Evolutionary conservation across 305 asterid genomes (phyloP).

Genomic region (Nicotiana rustica): DNA sequence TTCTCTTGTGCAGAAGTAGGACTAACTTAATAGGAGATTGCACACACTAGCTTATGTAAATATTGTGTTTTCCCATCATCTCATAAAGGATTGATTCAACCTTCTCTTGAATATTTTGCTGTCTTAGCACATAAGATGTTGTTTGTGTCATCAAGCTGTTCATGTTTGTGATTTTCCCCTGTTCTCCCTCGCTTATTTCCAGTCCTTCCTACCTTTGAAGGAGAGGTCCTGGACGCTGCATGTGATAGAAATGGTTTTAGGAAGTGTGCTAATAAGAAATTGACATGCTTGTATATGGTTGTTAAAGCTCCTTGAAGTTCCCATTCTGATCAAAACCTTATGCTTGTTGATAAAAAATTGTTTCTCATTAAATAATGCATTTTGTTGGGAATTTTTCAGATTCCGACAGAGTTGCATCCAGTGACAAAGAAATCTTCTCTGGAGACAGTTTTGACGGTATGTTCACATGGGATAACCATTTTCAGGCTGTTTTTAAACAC

Average conservation of each 20-base stretch:
- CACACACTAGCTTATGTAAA: background rate
- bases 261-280: slow-evolving; percentile 25
- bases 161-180: slow-evolving; percentile 8
- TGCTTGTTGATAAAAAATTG: background rate
- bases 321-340: background rate
- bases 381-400: slow-evolving; percentile 57
- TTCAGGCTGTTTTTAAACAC: background rate
- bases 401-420: slow-evolving; percentile 91
- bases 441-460: slow-evolving; percentile 99
- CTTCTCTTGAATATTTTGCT: slow-evolving; percentile 15
- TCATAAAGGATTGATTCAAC: slow-evolving; percentile 23
- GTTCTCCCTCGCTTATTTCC: background rate
- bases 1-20: background rate
- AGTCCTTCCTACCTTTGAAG: background rate
- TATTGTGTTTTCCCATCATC: slow-evolving; percentile 12
- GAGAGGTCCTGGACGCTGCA: slow-evolving; percentile 15
- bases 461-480: slow-evolving; percentile 9
- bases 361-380: background rate
- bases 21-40: slow-evolving; percentile 27
- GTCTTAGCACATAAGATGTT: background rate
- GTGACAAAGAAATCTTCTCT: slow-evolving; percentile 77
- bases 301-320: slow-evolving; percentile 15
- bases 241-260: slow-evolving; percentile 27
- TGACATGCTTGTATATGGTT: slow-evolving; percentile 9
- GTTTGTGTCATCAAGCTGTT: background rate